Evolutionary conservation across 1,284 basidiomycete genomes (phyloP), one percentile per base, ranked within the genome.

Genomic region (Bondarzewia mesenterica): DNA sequence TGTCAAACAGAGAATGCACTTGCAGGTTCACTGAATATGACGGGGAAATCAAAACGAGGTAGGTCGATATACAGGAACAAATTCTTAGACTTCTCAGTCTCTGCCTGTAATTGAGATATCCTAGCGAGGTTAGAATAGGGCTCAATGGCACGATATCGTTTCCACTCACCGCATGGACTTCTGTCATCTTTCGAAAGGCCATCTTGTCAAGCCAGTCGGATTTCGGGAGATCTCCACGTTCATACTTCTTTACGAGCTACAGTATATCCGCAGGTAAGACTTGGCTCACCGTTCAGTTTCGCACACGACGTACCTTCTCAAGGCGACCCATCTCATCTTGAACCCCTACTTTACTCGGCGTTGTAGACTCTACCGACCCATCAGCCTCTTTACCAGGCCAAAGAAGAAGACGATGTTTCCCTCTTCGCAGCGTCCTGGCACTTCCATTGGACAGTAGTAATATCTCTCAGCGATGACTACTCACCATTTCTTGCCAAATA

Each of bases 21-120:
- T 57, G 85, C 89, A 8, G 85, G 79, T 68, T 97, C 95, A 52
- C 86, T 90, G 64, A 89, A 99, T 42, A 99, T 86, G n/a, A 99
- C 85, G 0, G 96, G 95, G 61, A 97, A 94, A 62, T 98, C 95
- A 60, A 97, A 99, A n/a, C 91, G 79, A 0, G 95, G 96, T 32
- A 99, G 65, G 66, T 99, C 95, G 41, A 99, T 83, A 63, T 98
- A 98, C 4, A 99, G 75, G 60, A 91, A 97, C 21, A 96, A 70
- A 57, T 90, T 88, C 51, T 93, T 81, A 1, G 91, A 94, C 62
- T 92, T 93, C 58, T 83, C 82, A 0, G 90, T 83, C 64, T 94
- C 92, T 6, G 81, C 80, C 90, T 93, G 57, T 1, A n/a, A n/a
- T n/a, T n/a, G n/a, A n/a, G n/a, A n/a, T n/a, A n/a, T 32, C 29